phyloP scores from a whole-genome alignment of 441 rosid genomes.

The Pelargonium citronellum region DNA sequence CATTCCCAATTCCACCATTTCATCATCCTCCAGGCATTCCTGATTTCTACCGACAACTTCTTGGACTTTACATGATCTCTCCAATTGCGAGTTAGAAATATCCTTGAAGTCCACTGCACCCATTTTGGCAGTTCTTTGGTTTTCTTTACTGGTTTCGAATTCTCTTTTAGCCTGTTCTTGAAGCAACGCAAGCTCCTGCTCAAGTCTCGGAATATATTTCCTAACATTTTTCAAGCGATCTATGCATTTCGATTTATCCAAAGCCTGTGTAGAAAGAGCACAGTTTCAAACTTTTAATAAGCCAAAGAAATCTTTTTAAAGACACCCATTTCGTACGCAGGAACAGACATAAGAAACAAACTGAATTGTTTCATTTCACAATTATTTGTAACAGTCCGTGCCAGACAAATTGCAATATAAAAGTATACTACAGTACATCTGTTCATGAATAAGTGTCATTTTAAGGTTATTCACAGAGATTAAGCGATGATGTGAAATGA shows the following conservation, averaged over 20 bases:
- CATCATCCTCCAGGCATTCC: conserved; percentile 45
- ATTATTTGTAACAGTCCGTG: too few species aligned
- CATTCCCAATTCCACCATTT: conserved; percentile 30
- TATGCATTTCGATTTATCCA: conserved; percentile 80
- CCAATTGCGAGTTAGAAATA: conserved; percentile 23
- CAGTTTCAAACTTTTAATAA: background rate
- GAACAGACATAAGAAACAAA: background rate
- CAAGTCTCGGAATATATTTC: conserved; percentile 67
- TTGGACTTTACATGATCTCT: conserved; percentile 44
- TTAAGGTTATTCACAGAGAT: too few species aligned
- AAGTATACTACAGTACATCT: too few species aligned
- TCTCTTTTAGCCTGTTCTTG: conserved; percentile 41
- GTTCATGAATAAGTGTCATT: too few species aligned
- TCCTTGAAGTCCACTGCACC: conserved; percentile 17
- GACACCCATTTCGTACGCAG: background rate
- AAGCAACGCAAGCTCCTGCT: conserved; percentile 75
- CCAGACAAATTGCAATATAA: background rate
- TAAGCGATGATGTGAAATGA: too few species aligned
- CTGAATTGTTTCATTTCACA: background rate
- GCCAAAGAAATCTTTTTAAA: conserved; percentile 2
- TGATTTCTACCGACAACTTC: conserved; percentile 41
- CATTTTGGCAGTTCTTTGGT: conserved; percentile 24
- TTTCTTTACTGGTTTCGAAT: conserved; percentile 24
- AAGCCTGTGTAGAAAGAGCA: conserved; percentile 35
- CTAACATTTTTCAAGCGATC: conserved; percentile 77